Evolutionary conservation across 208 protist species (phyloP), one percentile per base, ranked within the genome.

Genomic region (Leishmania gerbilli): DNA sequence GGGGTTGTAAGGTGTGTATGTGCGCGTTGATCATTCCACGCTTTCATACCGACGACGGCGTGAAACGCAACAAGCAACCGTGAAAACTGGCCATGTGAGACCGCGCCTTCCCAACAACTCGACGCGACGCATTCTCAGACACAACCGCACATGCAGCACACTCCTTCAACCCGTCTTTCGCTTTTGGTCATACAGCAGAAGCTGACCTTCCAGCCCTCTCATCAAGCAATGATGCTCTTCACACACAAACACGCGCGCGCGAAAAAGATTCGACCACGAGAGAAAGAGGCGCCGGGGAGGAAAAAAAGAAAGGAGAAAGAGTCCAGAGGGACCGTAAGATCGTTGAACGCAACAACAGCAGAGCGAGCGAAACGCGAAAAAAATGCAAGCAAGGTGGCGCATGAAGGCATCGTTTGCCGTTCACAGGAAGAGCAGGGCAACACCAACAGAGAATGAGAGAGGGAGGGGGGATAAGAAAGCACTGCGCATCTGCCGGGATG

Each of bases 51-150:
- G 49, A 2, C 9, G 71, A 47, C 31, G 37, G 71, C 4, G 21
- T 72, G 76, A 76, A 24, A 31, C n/a, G n/a, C 47, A 71, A 58
- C 67, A 58, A 79, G 40, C 69, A n/a, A 62, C 27, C 75, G 42
- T 49, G 49, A 75, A 68, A 31, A 76, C 15, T 56, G 31, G 42
- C 51, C 15, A 21, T 21, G 51, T 55, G 17, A 13, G 13, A 21
- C 51, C 5, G 51, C 51, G 13, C 15, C 17, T 21, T 13, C 15
- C 9, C 6, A 55, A 55, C 51, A 17, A 55, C 51, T 55, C 9
- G 51, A 21, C 13, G 9, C 49, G 49, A 17, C 5, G 19, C 51
- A 55, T 21, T 55, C 51, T 21, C 51, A 13, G 51, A 21, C 51
- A 21, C 51, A 55, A 21, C 17, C 17, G 17, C 51, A 55, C 51